Conservation (phyloP, 2,329 filamentous ascomycete genomes). For the Pezicula neosporulosa region DNA sequence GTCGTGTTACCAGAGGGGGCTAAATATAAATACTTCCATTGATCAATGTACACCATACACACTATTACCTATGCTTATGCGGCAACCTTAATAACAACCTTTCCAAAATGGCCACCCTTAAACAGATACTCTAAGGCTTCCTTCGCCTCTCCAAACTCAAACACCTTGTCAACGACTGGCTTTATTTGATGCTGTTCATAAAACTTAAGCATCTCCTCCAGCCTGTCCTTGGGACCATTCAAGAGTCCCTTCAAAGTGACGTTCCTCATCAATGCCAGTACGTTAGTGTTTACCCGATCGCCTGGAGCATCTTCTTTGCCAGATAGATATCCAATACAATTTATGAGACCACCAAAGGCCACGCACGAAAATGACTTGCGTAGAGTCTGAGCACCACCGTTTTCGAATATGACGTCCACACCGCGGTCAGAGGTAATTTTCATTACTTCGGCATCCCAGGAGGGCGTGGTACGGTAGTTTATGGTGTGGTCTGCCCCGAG, state of each 20-base stretch:
- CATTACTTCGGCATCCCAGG: conserved; percentile 46
- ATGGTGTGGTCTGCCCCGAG: conserved; percentile 47
- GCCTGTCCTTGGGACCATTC: conserved; percentile 54
- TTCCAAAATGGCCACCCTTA: conserved; percentile 1
- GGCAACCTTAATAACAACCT: neutral
- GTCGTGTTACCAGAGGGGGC: too few species aligned
- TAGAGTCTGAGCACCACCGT: conserved; percentile 36
- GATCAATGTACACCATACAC: too few species aligned
- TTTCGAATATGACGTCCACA: conserved; percentile 51
- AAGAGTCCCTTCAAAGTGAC: conserved; percentile 51
- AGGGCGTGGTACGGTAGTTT: conserved; percentile 48
- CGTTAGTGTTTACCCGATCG: conserved; percentile 56
- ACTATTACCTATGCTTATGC: neutral
- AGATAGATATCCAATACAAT: conserved; percentile 45
- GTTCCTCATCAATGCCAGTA: conserved; percentile 39
- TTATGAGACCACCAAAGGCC: conserved; percentile 52
- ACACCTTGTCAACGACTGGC: conserved; percentile 44
- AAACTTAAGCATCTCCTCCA: conserved; percentile 50
- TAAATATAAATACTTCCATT: too few species aligned
- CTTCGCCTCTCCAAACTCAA: conserved; percentile 41
- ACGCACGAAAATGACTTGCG: conserved; percentile 49
- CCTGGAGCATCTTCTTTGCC: conserved; percentile 51
- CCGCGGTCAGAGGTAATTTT: conserved; percentile 39
- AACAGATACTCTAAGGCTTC: conserved; percentile 34
- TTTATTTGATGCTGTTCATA: conserved; percentile 39